Evolutionary conservation across 2,329 filamentous ascomycete species (phyloP), one percentile per base, ranked within the genome.

Genomic region (Dactylellina haptotyla): DNA sequence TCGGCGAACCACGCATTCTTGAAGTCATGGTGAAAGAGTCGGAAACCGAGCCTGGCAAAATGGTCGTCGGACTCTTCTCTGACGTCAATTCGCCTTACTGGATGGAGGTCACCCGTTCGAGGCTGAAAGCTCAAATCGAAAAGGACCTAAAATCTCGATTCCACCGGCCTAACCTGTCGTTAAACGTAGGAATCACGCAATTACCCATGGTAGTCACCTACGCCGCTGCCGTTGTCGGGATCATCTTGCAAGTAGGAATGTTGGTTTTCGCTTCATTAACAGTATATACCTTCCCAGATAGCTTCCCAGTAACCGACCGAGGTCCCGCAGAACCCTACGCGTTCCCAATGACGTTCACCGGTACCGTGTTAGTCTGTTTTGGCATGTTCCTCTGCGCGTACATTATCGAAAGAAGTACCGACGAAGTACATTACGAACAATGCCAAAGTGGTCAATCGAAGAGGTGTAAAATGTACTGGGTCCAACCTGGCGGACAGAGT

Each of bases 331-430:
- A 70, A 26, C 25, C 46, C 14, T 78, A 80, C 23, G 78, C 80
- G 0, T 79, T 78, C 37, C 77, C 78, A 0, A 77, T 78, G 32
- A 77, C 77, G 1, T 57, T 75, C 0, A 14, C 46, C 9, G 80
- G 81, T 1, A 82, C 80, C 0, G 0, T 80, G 0, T 1, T 79
- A 1, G 51, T 82, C 10, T 74, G 78, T 0, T 2, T 67, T 4
- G 80, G 80, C 0, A 75, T 82, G 32, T 41, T 81, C 0, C 30
- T 81, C 0, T 82, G 80, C 61, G 76, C 77, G 0, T 77, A 78
- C 46, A 79, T 82, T 2, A 78, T 82, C 6, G 79, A 81, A 23
- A 63, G 54, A 4, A 80, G 80, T 43, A 81, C 80, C 0, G 16
- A 37, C 1, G 79, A 72, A 28, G 32, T 41, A 16, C 67, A 72